A percentile compares a stretch with the other conserved stretches of the same genome.
These are phyloP conservation scores for Lasiosphaeria miniovina DNA, from an alignment of 495 filamentous ascomycete species.

Conservation along the genomic window DNA sequence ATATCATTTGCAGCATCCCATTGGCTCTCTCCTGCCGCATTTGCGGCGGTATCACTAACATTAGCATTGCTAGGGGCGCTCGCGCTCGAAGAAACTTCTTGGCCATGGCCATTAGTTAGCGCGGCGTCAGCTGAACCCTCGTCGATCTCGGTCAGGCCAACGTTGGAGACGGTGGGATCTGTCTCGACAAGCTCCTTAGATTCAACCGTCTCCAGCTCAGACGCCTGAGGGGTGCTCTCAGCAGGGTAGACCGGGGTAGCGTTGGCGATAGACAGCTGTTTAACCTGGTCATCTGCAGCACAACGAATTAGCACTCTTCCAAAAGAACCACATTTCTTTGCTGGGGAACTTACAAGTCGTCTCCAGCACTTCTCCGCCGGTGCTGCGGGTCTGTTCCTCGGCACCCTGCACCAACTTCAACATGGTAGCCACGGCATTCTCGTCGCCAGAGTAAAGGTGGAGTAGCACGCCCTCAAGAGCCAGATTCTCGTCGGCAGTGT, in stretches of 20 bases:
- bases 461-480: slow-evolving; percentile 89
- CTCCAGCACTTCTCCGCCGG: slow-evolving; percentile 60
- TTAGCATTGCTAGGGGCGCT: slow-evolving; percentile 50
- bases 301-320: slow-evolving; percentile 24
- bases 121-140: slow-evolving; percentile 38
- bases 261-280: slow-evolving; percentile 55
- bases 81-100: slow-evolving; percentile 39
- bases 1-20: slow-evolving; percentile 59
- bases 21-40: slow-evolving; percentile 63
- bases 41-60: slow-evolving; percentile 60
- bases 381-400: slow-evolving; percentile 65
- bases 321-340: background rate
- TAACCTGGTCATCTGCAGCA: slow-evolving; percentile 63
- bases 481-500: slow-evolving; percentile 64
- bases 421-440: slow-evolving; percentile 76
- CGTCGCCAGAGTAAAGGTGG: slow-evolving; percentile 82
- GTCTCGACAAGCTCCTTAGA: slow-evolving; percentile 51
- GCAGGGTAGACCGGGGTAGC: slow-evolving; percentile 27
- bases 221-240: slow-evolving; percentile 39
- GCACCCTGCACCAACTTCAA: slow-evolving; percentile 79
- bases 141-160: slow-evolving; percentile 67
- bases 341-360: slow-evolving; percentile 66
- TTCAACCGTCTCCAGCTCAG: slow-evolving; percentile 27
- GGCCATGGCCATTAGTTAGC: slow-evolving; percentile 50
- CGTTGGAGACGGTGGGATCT: slow-evolving; percentile 76